Evolutionary conservation across 352 stramenopile genomes (phyloP), one percentile per base, ranked within the genome.

Genomic region (Globisporangium parvum): DNA sequence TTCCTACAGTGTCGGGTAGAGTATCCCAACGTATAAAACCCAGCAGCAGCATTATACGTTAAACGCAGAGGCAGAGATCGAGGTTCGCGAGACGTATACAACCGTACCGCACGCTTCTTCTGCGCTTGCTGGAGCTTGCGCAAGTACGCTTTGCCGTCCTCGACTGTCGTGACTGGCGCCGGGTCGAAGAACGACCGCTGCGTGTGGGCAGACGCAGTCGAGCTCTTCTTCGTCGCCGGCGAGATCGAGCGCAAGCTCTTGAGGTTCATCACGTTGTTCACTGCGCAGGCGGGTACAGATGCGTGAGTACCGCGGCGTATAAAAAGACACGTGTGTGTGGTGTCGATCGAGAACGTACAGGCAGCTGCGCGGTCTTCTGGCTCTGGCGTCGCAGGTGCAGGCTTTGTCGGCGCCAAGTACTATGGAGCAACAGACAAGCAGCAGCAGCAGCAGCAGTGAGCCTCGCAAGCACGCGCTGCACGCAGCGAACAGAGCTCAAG

Each of bases 151-250:
- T 87, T 87, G 28, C 81, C 77, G 51, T 92, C 77, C 33, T 90
- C 81, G 28, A 88, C 73, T 0, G 79, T 88, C 52, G 72, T 80
- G 51, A 88, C 74, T 0, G 77, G 62, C 55, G 75, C 62, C 23
- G 64, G 57, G 37, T 92, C 81, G 23, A 92, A 92, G 67, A 92
- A 92, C 52, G 79, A 90, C n/a, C 77, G 75, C 49, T 76, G 57
- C 17, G 55, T 44, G n/a, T n/a, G n/a, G n/a, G n/a, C 14, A 53
- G 31, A 3, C n/a, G 53, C 24, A 47, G 20, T 42, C 28, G 53
- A 55, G 51, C 67, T 50, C n/a, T 65, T 56, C 51, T 80, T 85
- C 47, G 77, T 69, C 15, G 55, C 48, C 3, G 70, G 73, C 33
- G 82, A 74, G n/a, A 80, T 65, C 11, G 66, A 66, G 50, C 70